A percentile compares a stretch with the other conserved stretches of the same genome.
These are phyloP conservation scores for Diospyros kaki DNA, from an alignment of 148 eudicot genomes.

Conservation along the genomic window DNA sequence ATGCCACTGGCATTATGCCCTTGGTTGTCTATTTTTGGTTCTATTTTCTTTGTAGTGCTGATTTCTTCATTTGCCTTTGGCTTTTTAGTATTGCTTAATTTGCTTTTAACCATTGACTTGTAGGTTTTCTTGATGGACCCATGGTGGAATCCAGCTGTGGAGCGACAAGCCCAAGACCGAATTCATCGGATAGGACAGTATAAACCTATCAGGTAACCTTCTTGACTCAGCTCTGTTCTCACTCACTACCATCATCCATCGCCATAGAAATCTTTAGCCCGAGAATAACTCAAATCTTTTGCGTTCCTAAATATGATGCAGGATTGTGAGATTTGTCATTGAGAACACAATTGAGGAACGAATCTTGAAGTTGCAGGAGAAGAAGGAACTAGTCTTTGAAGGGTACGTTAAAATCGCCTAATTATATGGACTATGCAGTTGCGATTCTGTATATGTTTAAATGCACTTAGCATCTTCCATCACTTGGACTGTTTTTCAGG, in stretches of 20 bases:
- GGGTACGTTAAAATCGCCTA: conserved; percentile 47
- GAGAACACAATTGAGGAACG: conserved; percentile 89
- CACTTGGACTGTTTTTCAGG: conserved; percentile 31
- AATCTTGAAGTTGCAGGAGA: conserved; percentile 84
- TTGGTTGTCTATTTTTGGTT: not conserved
- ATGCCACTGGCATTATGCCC: too few species aligned
- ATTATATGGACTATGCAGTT: not conserved
- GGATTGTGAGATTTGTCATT: conserved; percentile 84
- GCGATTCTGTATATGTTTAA: not conserved
- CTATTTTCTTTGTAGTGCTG: not conserved
- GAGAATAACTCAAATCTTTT: not conserved
- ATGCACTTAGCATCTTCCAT: conserved; percentile 1
- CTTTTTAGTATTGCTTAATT: not conserved
- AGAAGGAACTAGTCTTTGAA: conserved; percentile 89
- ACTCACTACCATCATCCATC: not conserved
- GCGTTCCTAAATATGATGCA: conserved; percentile 10
- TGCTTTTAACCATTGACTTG: not conserved
- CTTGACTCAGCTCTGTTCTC: not conserved
- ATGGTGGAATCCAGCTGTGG: conserved; percentile 98
- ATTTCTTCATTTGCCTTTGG: not conserved
- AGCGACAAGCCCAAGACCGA: conserved; percentile 95
- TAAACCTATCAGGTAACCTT: conserved; percentile 73
- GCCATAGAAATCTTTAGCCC: not conserved
- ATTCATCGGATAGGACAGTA: conserved; percentile 91
- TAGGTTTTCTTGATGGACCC: conserved; percentile 99